Evolutionary conservation across 768 basidiomycete species (phyloP).

Genomic region (Hygrocybe coccinea): DNA sequence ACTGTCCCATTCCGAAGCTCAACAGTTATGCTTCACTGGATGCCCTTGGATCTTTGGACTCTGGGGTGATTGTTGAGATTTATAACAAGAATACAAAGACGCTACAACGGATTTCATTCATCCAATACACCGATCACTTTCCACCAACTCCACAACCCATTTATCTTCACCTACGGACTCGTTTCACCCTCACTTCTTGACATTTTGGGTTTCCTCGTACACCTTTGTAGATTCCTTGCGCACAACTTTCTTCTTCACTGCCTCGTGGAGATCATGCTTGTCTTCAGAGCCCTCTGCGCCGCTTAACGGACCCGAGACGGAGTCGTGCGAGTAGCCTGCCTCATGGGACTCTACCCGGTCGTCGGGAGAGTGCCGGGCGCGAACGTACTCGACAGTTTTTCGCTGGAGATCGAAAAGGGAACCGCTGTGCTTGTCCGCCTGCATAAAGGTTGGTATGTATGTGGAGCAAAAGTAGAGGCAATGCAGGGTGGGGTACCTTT

Average conservation of each 20-base stretch:
- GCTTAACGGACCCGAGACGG: slow-evolving; percentile 44
- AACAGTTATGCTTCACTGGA: no score
- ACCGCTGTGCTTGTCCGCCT: slow-evolving; percentile 15
- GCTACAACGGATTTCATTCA: no score
- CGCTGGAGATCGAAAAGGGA: slow-evolving; percentile 34
- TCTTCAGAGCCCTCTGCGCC: slow-evolving; percentile 31
- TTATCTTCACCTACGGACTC: background rate
- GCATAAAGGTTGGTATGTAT: background rate
- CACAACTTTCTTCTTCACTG: background rate
- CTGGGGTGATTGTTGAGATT: no score
- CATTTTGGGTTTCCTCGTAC: background rate
- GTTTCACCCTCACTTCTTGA: background rate
- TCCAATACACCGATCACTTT: no score
- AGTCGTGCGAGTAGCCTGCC: slow-evolving; percentile 38
- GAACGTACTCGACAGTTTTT: slow-evolving; percentile 41
- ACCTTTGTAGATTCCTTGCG: background rate
- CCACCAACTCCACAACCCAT: no score
- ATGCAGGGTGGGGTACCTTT: slow-evolving; percentile 37
- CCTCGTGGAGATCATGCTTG: slow-evolving; percentile 15
- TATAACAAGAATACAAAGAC: no score
- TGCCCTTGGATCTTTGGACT: no score
- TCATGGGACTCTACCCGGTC: slow-evolving; percentile 28
- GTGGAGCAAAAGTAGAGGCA: background rate
- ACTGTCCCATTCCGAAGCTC: no score
- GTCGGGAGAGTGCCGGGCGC: slow-evolving; percentile 36